Percentiles rank a stretch among this genome's conserved stretches.
Evolutionary conservation across 2,329 filamentous ascomycete species (phyloP).

Genomic region (Orbilia ellipsospora): DNA sequence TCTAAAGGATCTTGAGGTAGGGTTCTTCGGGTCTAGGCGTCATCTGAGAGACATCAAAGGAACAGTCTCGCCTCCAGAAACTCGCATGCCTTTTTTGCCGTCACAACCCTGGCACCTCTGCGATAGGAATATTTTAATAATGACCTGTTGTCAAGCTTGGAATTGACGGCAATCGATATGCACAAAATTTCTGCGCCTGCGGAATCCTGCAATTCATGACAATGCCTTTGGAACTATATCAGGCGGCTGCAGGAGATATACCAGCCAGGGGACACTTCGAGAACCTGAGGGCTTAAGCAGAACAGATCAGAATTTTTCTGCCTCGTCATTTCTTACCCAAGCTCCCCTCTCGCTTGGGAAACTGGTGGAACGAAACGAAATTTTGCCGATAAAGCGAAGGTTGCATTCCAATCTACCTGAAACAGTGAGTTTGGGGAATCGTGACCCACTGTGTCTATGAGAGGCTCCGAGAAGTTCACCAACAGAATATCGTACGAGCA

Average conservation of each 20-base stretch:
- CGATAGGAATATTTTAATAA: conserved; percentile 54
- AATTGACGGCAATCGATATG: conserved; percentile 38
- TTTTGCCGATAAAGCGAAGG: conserved; percentile 53
- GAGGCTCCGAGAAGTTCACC: conserved; percentile 17
- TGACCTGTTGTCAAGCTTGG: conserved; percentile 39
- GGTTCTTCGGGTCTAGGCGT: conserved; percentile 12
- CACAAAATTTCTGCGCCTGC: conserved; percentile 25
- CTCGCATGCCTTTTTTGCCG: conserved; percentile 21
- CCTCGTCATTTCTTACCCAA: conserved; percentile 11
- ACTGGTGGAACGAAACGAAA: conserved; percentile 46
- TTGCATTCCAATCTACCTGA: conserved; percentile 53
- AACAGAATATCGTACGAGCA: conserved; percentile 37
- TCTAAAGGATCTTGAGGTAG: conserved; percentile 10
- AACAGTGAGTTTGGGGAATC: conserved; percentile 29
- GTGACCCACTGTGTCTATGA: conserved; percentile 22
- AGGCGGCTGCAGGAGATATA: conserved; percentile 19
- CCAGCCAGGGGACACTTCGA: too few species aligned
- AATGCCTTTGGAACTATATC: conserved; percentile 30
- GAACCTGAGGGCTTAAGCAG: background rate
- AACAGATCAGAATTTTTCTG: background rate
- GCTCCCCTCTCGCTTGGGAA: conserved; percentile 37
- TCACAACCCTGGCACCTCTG: conserved; percentile 18
- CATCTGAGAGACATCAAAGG: conserved; percentile 27
- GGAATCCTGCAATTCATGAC: conserved; percentile 20
- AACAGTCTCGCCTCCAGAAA: conserved; percentile 47